Conservation (phyloP, 495 filamentous ascomycete genomes). For the Penicillium chermesinum region DNA sequence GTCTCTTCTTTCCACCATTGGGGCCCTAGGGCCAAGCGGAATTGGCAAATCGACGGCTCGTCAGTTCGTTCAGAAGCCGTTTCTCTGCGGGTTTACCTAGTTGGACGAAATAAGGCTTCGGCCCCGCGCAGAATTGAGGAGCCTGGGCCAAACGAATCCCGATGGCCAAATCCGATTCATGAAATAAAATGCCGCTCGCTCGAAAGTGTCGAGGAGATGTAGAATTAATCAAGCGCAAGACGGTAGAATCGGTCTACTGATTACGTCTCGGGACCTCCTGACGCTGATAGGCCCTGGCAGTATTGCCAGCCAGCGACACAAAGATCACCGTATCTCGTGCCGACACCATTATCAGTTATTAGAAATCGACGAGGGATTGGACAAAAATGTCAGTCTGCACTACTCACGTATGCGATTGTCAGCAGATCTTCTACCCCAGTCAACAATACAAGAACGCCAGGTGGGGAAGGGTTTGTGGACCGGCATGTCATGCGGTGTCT, state of each 20-base stretch:
- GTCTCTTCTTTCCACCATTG: not conserved
- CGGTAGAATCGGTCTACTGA: too few relatives aligned
- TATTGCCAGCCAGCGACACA: slow-evolving; percentile 3
- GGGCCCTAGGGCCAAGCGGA: slow-evolving; percentile 39
- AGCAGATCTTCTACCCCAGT: slow-evolving; percentile 58
- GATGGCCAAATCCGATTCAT: slow-evolving; percentile 43
- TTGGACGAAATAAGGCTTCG: slow-evolving; percentile 40
- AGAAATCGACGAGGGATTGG: slow-evolving; percentile 59
- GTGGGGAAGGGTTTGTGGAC: not conserved
- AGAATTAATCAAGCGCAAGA: too few relatives aligned
- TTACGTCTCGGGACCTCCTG: too few relatives aligned
- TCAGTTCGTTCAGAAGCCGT: slow-evolving; percentile 47
- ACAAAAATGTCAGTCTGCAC: slow-evolving; percentile 50
- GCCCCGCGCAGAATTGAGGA: slow-evolving; percentile 36
- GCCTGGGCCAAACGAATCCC: slow-evolving; percentile 32
- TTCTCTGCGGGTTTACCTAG: slow-evolving; percentile 43
- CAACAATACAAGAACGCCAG: slow-evolving; percentile 24
- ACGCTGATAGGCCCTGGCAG: slow-evolving; percentile 29
- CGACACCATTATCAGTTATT: slow-evolving; percentile 2
- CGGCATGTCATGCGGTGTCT: slow-evolving; percentile 52
- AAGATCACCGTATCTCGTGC: not conserved
- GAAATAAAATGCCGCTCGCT: slow-evolving; percentile 52
- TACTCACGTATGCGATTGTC: slow-evolving; percentile 64
- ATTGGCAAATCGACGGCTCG: slow-evolving; percentile 57
- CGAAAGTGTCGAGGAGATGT: slow-evolving; percentile 55